Conservation (phyloP, 202 grass and related monocot species). For the Brachypodium distachyon region DNA sequence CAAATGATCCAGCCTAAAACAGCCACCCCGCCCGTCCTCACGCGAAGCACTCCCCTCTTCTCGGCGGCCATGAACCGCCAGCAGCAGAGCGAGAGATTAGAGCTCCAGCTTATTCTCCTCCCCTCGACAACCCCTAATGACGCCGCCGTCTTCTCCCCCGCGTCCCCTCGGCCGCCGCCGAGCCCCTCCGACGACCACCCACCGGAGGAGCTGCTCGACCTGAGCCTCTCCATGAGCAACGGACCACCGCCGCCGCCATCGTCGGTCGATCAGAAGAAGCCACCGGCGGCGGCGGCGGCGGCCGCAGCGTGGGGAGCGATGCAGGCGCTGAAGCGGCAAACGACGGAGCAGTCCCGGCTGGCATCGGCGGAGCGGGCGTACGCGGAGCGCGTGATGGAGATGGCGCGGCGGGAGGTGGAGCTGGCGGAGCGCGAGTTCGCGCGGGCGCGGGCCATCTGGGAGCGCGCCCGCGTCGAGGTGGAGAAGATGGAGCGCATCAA, state of each 20-base stretch:
- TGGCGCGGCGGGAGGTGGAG: conserved; percentile 68
- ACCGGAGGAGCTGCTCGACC: conserved; percentile 62
- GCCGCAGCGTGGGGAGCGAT: not conserved
- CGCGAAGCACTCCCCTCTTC: conserved; percentile 25
- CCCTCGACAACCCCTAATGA: conserved; percentile 11
- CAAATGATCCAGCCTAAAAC: not conserved
- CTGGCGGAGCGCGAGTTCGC: conserved; percentile 69
- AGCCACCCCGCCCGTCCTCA: not conserved
- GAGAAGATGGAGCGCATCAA: conserved; percentile 66
- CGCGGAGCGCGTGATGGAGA: conserved; percentile 64
- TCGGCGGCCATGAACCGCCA: conserved; percentile 49
- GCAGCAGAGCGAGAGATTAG: too few relatives aligned
- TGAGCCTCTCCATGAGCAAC: conserved; percentile 61
- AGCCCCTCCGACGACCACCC: conserved; percentile 23
- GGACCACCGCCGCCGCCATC: not conserved
- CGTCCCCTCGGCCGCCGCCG: not conserved
- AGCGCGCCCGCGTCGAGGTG: conserved; percentile 58
- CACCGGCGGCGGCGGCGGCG: not conserved
- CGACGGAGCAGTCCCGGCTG: conserved; percentile 60
- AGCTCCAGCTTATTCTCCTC: conserved; percentile 50
- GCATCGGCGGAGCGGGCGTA: conserved; percentile 68
- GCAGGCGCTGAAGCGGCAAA: conserved; percentile 40
- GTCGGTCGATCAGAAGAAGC: conserved; percentile 7
- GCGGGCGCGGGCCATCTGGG: conserved; percentile 58
- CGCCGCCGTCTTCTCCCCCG: not conserved